Conservation (phyloP, 108 stramenopile genomes). For the Cyclostephanos tholiformis region DNA sequence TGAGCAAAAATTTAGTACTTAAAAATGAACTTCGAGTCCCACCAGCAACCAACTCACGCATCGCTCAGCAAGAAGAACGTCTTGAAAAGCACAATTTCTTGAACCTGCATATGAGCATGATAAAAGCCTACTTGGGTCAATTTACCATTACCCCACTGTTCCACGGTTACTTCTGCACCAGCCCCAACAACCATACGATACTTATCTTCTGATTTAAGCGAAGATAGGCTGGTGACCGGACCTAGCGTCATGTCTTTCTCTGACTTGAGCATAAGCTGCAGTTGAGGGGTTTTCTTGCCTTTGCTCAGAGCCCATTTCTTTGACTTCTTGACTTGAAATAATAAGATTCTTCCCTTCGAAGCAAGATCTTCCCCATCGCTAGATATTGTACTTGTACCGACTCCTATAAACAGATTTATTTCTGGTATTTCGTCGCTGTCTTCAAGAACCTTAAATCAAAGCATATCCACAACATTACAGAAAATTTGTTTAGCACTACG, state of each 20-base stretch:
- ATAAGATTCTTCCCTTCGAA: constrained; percentile 68
- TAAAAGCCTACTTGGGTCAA: constrained; percentile 91
- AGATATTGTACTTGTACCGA: constrained; percentile 76
- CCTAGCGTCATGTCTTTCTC: constrained; percentile 87
- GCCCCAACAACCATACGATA: constrained; percentile 78
- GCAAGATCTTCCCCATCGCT: constrained; percentile 85
- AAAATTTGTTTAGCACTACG: background rate
- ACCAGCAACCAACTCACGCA: constrained; percentile 34
- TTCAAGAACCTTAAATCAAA: constrained; percentile 30
- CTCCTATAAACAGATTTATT: constrained; percentile 61
- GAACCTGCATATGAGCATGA: constrained; percentile 85
- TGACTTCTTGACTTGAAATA: constrained; percentile 64
- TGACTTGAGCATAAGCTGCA: constrained; percentile 62
- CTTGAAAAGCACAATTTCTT: constrained; percentile 80
- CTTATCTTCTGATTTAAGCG: constrained; percentile 71
- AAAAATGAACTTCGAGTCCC: background rate
- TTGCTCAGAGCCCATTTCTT: constrained; percentile 29
- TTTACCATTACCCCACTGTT: constrained; percentile 83
- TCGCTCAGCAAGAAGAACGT: constrained; percentile 83
- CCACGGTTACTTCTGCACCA: constrained; percentile 88
- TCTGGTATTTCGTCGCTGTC: constrained; percentile 58
- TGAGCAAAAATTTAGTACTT: background rate
- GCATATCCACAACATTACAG: constrained; percentile 16
- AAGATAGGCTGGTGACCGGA: constrained; percentile 76
- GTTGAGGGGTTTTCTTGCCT: constrained; percentile 23